Base-by-base conservation (phyloP, 2,329 filamentous ascomycete genomes). In the Rhytidhysteron rufulum region DNA sequence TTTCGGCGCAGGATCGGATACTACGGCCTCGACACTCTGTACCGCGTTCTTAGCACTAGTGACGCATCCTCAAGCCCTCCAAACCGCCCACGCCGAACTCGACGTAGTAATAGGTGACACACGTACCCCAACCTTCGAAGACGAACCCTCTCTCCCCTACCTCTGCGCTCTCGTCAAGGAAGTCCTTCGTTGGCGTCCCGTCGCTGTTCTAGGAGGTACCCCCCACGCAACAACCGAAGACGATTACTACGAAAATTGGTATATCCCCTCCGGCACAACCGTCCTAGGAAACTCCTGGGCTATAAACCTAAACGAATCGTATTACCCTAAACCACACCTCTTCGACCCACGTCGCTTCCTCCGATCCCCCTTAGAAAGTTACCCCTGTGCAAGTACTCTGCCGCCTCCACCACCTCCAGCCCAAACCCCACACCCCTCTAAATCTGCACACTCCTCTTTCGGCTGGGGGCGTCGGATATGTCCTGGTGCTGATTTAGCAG, bases 1-100 rank as follows among this genome's bases (percentile, higher is more conserved):
- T 5, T 71, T 72, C 42, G 73, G 73, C 20, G 74, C 72, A 9
- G 69, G 74, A 20, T 74, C 65, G 4, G 74, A 77, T 44, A 77
- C 74, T 0, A 75, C 72, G 0, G 68, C 71, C 0, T 70, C 66
- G 11, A 73, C 69, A 0, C 58, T 77, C 16, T 71, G 70, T 43
- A 68, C 65, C 13, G 73, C 68, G 57, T 70, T 79, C 48, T 42
- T 77, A 47, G 53, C 78, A 40, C 43, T 79, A 60, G 42, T 70
- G 58, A 44, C 73, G 43, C 71, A 72, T 44, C 72, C 72, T 0
- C 62, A 70, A 5, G 62, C 65, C 0, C 63, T 74, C 9, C 39
- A 43, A 3, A 65, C 66, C 22, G 72, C 71, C 0, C 69, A 75
- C 22, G 58, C 61, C 11, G 68, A 70, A 39, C 50, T 71, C 3